phyloP scores from a whole-genome alignment of 2,329 filamentous ascomycete genomes.

The Zalaria obscura region DNA sequence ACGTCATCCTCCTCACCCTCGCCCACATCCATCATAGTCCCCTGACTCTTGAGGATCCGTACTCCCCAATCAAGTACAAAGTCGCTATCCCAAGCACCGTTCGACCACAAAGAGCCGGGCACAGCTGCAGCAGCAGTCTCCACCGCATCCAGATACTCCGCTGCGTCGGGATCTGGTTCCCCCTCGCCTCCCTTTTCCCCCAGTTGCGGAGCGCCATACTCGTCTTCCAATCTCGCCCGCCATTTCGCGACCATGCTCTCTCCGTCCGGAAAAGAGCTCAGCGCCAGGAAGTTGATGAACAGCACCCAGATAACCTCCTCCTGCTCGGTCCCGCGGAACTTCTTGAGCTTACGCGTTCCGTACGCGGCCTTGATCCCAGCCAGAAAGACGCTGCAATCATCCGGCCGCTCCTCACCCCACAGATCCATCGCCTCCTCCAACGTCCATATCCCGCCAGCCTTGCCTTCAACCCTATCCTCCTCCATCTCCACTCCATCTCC shows the following conservation, averaged over 20 bases:
- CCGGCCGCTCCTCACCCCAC: conserved; percentile 35
- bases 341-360: conserved; percentile 14
- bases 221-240: conserved; percentile 7
- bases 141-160: conserved; percentile 5
- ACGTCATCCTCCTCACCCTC: conserved; percentile 10
- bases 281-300: conserved; percentile 13
- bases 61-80: conserved; percentile 17
- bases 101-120: conserved; percentile 10
- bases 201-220: conserved; percentile 8
- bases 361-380: conserved; percentile 16
- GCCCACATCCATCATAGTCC: conserved; percentile 18
- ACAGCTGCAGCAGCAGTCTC: conserved; percentile 4
- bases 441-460: conserved; percentile 10
- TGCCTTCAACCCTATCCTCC: conserved; percentile 12
- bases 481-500: not conserved
- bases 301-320: conserved; percentile 22
- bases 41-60: conserved; percentile 14
- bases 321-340: conserved; percentile 17
- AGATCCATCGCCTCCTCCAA: conserved; percentile 15
- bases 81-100: conserved; percentile 12
- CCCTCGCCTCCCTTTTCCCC: conserved; percentile 7
- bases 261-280: not conserved
- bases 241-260: conserved; percentile 1
- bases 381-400: conserved; percentile 12
- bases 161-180: conserved; percentile 9